A percentile compares a stretch with the other conserved stretches of the same genome.
Conservation (phyloP, 495 filamentous ascomycete species). For the Astrocystis sublimbata region DNA sequence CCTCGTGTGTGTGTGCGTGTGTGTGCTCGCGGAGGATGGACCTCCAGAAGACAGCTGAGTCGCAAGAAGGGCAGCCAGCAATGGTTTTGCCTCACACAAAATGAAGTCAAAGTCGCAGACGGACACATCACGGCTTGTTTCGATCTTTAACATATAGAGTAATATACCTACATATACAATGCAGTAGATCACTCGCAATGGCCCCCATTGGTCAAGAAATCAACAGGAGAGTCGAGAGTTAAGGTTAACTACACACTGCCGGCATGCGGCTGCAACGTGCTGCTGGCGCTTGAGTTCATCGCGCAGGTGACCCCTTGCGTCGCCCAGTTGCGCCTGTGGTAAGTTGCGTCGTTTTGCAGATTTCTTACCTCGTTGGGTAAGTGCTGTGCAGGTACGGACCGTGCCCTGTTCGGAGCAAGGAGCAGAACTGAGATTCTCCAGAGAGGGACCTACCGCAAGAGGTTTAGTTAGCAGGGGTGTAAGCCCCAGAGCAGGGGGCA, state of each 20-base stretch:
- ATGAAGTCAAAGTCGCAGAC: not conserved
- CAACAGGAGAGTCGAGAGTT: not conserved
- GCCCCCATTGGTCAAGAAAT: not conserved
- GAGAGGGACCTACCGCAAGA: no score
- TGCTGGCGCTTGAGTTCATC: not conserved
- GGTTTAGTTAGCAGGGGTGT: no score
- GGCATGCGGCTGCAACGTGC: no score
- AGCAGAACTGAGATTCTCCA: not conserved
- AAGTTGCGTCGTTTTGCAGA: not conserved
- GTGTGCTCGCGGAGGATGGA: not conserved
- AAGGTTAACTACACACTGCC: not conserved
- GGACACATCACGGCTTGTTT: not conserved
- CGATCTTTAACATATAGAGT: no score
- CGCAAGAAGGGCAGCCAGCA: not conserved
- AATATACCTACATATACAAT: not conserved
- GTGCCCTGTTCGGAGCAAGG: not conserved
- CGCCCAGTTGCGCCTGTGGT: no score
- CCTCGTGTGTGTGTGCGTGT: slow-evolving; percentile 9
- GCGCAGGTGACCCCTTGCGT: slow-evolving; percentile 1
- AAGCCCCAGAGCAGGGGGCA: no score
- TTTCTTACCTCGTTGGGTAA: not conserved
- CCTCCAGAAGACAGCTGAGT: slow-evolving; percentile 1
- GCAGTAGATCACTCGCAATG: not conserved
- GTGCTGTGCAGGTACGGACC: not conserved
- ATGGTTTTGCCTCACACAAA: not conserved